phyloP scores from a whole-genome alignment of 2,329 filamentous ascomycete species.

The Xylariaceae sp. region DNA sequence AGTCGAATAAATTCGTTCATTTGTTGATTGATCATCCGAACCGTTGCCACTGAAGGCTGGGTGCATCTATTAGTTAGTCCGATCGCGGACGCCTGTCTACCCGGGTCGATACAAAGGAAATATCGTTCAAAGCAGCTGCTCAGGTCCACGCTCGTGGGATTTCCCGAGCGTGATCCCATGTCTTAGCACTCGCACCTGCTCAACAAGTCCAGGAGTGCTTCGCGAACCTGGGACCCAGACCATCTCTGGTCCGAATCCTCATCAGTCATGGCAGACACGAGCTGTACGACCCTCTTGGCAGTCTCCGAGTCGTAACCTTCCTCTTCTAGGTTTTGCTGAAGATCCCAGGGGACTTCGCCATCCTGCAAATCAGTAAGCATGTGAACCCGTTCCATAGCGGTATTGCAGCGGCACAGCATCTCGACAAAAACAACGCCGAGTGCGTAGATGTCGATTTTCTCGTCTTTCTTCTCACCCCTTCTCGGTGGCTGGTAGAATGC shows the following conservation, averaged over 20 bases:
- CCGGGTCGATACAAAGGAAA: neutral
- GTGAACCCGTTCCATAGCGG: constrained; percentile 43
- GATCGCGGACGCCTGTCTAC: too few relatives aligned
- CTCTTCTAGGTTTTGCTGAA: constrained; percentile 14
- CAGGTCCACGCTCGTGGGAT: too few relatives aligned
- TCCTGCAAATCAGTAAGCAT: constrained; percentile 27
- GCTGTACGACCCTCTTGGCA: constrained; percentile 15
- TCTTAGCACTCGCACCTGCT: constrained; percentile 10
- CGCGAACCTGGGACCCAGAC: constrained; percentile 22
- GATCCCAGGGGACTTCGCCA: constrained; percentile 20
- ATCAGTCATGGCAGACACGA: constrained; percentile 26
- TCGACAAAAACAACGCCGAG: constrained; percentile 58
- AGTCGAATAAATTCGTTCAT: too few relatives aligned
- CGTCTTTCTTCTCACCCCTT: constrained; percentile 34
- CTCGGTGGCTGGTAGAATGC: constrained; percentile 55
- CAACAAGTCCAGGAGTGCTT: constrained; percentile 21
- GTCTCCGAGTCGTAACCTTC: constrained; percentile 23
- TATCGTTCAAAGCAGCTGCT: neutral
- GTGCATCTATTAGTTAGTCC: too few relatives aligned
- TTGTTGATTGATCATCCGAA: too few relatives aligned
- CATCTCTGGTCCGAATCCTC: constrained; percentile 24
- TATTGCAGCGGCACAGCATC: constrained; percentile 50
- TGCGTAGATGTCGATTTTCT: constrained; percentile 56
- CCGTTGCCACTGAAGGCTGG: too few relatives aligned
- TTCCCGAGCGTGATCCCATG: neutral